Conservation (phyloP, 2,329 filamentous ascomycete species). For the Chalara sp. region DNA sequence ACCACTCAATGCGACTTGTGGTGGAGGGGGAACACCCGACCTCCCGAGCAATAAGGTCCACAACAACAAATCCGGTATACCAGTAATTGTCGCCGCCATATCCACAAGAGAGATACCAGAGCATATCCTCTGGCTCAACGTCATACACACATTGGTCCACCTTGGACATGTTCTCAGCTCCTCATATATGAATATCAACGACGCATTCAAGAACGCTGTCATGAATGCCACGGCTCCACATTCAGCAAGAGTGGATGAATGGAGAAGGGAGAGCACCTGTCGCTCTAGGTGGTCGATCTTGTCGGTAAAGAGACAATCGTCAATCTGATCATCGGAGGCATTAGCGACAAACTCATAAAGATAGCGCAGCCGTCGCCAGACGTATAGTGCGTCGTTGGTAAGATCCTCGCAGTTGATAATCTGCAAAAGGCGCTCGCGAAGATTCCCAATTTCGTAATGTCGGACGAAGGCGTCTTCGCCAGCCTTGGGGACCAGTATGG, state of each 20-base stretch:
- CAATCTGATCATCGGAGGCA: neutral
- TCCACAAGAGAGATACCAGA: constrained; percentile 5
- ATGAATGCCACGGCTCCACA: constrained; percentile 1
- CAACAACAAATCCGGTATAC: constrained; percentile 5
- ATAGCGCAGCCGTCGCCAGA: constrained; percentile 9
- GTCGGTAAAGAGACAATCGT: constrained; percentile 6
- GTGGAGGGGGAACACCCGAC: constrained; percentile 1
- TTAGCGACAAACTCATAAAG: constrained; percentile 1
- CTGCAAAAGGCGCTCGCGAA: neutral
- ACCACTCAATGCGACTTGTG: neutral
- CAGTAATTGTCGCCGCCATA: neutral
- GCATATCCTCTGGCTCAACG: constrained; percentile 2
- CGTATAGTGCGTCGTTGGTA: constrained; percentile 1
- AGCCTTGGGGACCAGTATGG: constrained; percentile 2
- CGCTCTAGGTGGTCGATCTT: constrained; percentile 6
- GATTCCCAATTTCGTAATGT: neutral
- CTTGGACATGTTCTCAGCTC: constrained; percentile 7
- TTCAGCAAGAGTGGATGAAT: neutral
- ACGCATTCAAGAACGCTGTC: constrained; percentile 7
- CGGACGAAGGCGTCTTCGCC: constrained; percentile 3
- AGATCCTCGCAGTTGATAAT: constrained; percentile 1
- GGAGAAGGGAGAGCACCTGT: neutral
- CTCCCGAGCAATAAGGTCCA: constrained; percentile 6
- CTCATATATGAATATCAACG: constrained; percentile 4
- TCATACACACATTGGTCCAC: constrained; percentile 6